Evolutionary conservation across 805 yeast genomes (phyloP), one percentile per base, ranked within the genome.

Genomic region (Groenewaldozyma salmanticensis): DNA sequence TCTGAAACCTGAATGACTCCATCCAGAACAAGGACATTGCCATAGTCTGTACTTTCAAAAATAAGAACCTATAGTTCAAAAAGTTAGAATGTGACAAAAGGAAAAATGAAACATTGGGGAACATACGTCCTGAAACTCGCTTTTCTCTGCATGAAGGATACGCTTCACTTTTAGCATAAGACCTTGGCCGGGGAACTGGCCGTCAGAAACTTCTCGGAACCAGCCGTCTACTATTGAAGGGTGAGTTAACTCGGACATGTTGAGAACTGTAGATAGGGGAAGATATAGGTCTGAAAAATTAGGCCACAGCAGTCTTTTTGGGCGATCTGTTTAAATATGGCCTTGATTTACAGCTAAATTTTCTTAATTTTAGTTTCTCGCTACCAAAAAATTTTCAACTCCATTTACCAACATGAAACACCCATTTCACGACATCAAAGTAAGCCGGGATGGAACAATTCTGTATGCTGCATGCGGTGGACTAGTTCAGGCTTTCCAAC

Each of bases 131-230:
- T 90, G 98, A 65, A 82, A 90, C 64, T 79, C 74, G 46, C 96
- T 84, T 64, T 80, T 74, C 62, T 81, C 95, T 47, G 75, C 81
- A 66, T 83, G 87, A 51, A 90, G 72, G 40, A 90, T 75, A 64
- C 87, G 78, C 52, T 90, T 86, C 44, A 90, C 97, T 50, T 79
- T 75, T 53, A 90, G 71, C 39, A 87, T 75, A 92, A 92, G 80
- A 52, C 96, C 97, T 72, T 88, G 95, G 51, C 98, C 98, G 22
- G 98, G 97, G 94, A 96, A 90, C 60, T 94, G 84, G n/a, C n/a
- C n/a, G 64, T 88, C 85, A 52, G 95, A 83, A 62, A 83, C 72
- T 66, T 90, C 98, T 56, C 90, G 79, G 69, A 90, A 90, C 98
- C 98, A 90, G 58, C 96, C 96, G 65, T 92, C 87, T 34, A 27